phyloP scores from a whole-genome alignment of 176 grass and related monocot genomes.

The Rhynchospora tenuis region DNA sequence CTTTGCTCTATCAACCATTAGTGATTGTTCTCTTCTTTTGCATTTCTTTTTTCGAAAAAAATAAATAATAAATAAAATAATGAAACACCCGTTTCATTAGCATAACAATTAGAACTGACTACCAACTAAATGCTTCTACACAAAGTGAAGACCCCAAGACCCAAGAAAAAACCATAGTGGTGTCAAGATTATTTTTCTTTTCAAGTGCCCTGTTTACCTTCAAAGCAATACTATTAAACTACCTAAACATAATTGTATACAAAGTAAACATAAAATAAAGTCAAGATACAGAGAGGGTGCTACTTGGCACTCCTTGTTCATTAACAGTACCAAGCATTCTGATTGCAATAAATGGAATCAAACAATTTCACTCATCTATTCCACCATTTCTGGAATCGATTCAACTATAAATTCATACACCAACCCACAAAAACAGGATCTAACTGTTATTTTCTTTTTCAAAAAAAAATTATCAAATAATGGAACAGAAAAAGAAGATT shows the following conservation, averaged over 20 bases:
- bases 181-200: too few species aligned
- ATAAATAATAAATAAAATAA: too few species aligned
- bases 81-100: too few species aligned
- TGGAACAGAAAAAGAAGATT: conserved; percentile 3
- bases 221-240: not conserved
- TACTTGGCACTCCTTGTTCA: not conserved
- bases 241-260: not conserved
- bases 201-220: not conserved
- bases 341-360: conserved; percentile 8
- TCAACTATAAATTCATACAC: conserved; percentile 13
- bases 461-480: conserved; percentile 17
- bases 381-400: not conserved
- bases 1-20: not conserved
- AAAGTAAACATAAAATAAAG: not conserved
- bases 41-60: too few species aligned
- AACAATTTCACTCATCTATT: conserved; percentile 4
- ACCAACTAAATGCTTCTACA: too few species aligned
- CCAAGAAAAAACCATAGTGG: too few species aligned
- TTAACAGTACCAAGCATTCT: not conserved
- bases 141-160: too few species aligned
- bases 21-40: not conserved
- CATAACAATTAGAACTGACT: too few species aligned
- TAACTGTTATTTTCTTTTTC: not conserved
- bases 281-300: not conserved
- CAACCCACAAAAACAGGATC: conserved; percentile 4